These are phyloP conservation scores for Botrytis cinerea DNA, from an alignment of 2,329 filamentous ascomycete species.

Conservation along the genomic window DNA sequence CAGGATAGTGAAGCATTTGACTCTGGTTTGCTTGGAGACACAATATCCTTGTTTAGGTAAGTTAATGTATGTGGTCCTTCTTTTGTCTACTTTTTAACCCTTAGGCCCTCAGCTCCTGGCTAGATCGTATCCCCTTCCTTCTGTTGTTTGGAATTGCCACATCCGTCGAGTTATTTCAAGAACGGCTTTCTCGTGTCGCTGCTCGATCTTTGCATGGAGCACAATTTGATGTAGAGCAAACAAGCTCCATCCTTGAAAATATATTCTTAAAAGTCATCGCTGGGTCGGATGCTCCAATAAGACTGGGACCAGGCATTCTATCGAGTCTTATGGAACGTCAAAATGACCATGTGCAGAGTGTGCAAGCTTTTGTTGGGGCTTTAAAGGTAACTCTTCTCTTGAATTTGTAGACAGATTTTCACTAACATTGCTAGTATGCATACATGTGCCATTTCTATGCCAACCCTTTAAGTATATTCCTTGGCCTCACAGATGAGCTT, in stretches of 20 bases:
- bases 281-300: constrained; percentile 56
- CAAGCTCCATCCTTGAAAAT: constrained; percentile 69
- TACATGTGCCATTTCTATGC: constrained; percentile 88
- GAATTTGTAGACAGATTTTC: constrained; percentile 3
- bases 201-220: constrained; percentile 67
- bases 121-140: constrained; percentile 73
- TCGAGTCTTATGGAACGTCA: constrained; percentile 69
- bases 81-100: background rate
- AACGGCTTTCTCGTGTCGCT: constrained; percentile 68
- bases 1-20: constrained; percentile 85
- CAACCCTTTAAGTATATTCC: constrained; percentile 66
- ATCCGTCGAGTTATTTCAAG: constrained; percentile 76
- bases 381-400: constrained; percentile 55
- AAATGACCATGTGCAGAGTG: constrained; percentile 73
- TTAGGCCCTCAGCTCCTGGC: constrained; percentile 57
- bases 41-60: constrained; percentile 69
- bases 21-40: constrained; percentile 67
- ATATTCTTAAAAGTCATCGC: constrained; percentile 68
- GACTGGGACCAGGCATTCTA: constrained; percentile 65
- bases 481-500: constrained; percentile 48
- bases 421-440: constrained; percentile 58
- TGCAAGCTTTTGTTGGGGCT: constrained; percentile 70
- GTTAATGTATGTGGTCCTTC: constrained; percentile 33
- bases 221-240: constrained; percentile 77
- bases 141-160: constrained; percentile 80